These are phyloP conservation scores for Penicillium subrubescens DNA, from an alignment of 495 filamentous ascomycete genomes.

Conservation along the genomic window DNA sequence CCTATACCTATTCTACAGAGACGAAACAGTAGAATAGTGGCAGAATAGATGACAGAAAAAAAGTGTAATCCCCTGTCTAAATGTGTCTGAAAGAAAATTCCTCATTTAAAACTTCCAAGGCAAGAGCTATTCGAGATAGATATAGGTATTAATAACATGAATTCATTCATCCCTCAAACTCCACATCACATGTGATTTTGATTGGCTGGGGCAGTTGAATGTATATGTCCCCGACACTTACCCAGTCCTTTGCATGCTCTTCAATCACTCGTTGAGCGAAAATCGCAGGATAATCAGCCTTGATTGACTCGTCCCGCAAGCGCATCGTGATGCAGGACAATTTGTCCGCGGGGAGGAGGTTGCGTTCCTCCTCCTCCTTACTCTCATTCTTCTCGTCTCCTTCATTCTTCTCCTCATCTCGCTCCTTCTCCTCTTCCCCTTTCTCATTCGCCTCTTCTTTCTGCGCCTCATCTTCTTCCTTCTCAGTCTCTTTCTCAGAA, in stretches of 20 bases:
- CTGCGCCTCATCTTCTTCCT: neutral
- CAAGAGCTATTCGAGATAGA: neutral
- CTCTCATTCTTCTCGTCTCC: neutral
- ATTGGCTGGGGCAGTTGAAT: slow-evolving; percentile 12
- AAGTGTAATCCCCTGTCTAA: too few species aligned
- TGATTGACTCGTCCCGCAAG: slow-evolving; percentile 4
- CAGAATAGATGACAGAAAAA: too few species aligned
- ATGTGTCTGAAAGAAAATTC: neutral
- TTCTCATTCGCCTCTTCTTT: neutral
- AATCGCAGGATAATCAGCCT: neutral
- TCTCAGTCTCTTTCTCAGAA: neutral
- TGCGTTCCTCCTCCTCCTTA: neutral
- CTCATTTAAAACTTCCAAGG: neutral
- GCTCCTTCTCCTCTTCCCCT: neutral
- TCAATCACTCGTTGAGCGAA: slow-evolving; percentile 2
- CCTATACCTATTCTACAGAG: too few species aligned
- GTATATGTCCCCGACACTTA: slow-evolving; percentile 1
- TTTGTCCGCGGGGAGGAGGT: neutral
- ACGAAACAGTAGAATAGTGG: too few species aligned
- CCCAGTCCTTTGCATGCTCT: slow-evolving; percentile 3
- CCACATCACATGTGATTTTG: neutral
- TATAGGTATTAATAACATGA: neutral
- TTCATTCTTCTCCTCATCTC: neutral
- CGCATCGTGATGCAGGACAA: neutral
- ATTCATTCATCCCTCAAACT: neutral